Conservation (phyloP, 2,329 filamentous ascomycete species). For the Penicillium sp. region DNA sequence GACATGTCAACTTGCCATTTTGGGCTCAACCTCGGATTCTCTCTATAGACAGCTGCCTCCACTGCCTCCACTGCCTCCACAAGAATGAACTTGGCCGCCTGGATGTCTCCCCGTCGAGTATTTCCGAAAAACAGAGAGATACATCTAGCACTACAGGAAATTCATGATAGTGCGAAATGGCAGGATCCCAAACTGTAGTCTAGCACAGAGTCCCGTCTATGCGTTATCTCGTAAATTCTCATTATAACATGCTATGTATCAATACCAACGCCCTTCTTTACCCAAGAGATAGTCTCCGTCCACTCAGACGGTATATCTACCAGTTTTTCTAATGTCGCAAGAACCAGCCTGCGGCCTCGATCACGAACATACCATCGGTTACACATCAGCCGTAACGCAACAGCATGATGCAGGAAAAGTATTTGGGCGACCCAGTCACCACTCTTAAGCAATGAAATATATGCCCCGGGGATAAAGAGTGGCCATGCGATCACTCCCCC, state of each 20-base stretch:
- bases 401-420: slow-evolving; percentile 40
- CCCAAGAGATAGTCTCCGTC: slow-evolving; percentile 39
- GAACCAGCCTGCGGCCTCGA: slow-evolving; percentile 39
- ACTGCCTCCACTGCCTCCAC: no score
- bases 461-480: slow-evolving; percentile 37
- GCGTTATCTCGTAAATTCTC: background rate
- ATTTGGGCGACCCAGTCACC: slow-evolving; percentile 42
- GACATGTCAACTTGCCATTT: no score
- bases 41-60: no score
- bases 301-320: slow-evolving; percentile 37
- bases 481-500: slow-evolving; percentile 42
- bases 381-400: slow-evolving; percentile 40
- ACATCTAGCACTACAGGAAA: no score
- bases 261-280: slow-evolving; percentile 31
- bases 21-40: no score
- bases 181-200: no score
- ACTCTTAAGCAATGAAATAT: slow-evolving; percentile 33
- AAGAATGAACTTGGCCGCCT: no score
- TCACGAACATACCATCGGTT: slow-evolving; percentile 44
- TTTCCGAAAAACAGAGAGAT: no score
- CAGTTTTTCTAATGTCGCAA: slow-evolving; percentile 36
- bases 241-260: slow-evolving; percentile 14
- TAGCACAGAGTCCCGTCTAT: background rate
- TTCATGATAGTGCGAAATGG: no score
- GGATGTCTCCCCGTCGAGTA: no score